Percentiles rank a stretch among this genome's conserved stretches.
Conservation (phyloP, 441 rosid species). For the Sinapis alba region DNA sequence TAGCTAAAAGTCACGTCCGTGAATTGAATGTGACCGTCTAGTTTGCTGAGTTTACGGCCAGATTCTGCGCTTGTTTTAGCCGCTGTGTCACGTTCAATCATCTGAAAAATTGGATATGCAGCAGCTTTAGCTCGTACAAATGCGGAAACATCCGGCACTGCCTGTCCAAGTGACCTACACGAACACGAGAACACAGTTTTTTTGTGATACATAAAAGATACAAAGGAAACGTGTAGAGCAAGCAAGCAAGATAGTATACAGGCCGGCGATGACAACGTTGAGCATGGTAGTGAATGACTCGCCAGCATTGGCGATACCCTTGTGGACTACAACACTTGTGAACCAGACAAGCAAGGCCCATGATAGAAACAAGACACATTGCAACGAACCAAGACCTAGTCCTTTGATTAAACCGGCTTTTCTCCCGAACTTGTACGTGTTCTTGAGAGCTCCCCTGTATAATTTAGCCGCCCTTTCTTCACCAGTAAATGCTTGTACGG, state of each 20-base stretch:
- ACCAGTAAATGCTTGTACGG: conserved; percentile 93
- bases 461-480: conserved; percentile 81
- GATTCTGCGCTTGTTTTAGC: conserved; percentile 59
- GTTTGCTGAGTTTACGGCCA: conserved; percentile 51
- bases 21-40: conserved; percentile 78
- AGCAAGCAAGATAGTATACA: conserved; percentile 45
- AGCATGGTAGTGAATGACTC: conserved; percentile 98
- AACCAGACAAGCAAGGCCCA: conserved; percentile 98
- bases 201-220: not conserved
- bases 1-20: conserved; percentile 71
- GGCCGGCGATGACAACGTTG: conserved; percentile 90
- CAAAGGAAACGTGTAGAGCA: conserved; percentile 13
- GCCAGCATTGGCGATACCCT: conserved; percentile 79
- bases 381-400: conserved; percentile 83
- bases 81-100: conserved; percentile 80
- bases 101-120: conserved; percentile 84
- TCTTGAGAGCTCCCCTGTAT: conserved; percentile 64
- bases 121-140: conserved; percentile 81
- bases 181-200: not conserved
- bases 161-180: conserved; percentile 81
- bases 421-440: conserved; percentile 73
- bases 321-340: conserved; percentile 85
- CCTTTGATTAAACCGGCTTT: conserved; percentile 92
- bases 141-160: conserved; percentile 82
- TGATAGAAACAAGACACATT: conserved; percentile 80